Conservation (phyloP, 2,329 filamentous ascomycete genomes). For the Epichloe baconii region DNA sequence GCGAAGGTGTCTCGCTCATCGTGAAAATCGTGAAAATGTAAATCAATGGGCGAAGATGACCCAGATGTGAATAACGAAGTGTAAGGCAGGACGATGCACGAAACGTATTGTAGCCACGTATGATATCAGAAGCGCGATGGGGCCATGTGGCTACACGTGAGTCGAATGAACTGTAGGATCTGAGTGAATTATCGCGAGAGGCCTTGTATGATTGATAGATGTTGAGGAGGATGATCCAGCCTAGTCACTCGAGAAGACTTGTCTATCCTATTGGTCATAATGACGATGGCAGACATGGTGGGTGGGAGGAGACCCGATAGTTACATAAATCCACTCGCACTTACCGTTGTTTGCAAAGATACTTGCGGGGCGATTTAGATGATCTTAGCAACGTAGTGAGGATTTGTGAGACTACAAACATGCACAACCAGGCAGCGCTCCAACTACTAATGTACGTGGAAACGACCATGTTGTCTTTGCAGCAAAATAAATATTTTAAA, state of each 20-base stretch:
- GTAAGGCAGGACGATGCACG: background rate
- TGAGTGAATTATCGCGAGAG: background rate
- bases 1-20: slow-evolving; percentile 5
- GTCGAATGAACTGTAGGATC: background rate
- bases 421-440: background rate
- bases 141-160: background rate
- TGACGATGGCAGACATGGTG: background rate
- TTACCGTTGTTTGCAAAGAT: background rate
- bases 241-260: background rate
- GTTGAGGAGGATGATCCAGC: background rate
- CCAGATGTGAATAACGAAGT: background rate
- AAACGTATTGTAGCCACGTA: background rate
- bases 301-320: background rate
- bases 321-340: slow-evolving; percentile 1
- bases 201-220: background rate
- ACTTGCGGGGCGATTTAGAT: background rate
- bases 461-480: background rate
- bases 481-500: background rate
- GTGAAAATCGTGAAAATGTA: background rate
- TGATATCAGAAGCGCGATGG: background rate
- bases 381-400: background rate
- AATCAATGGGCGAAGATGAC: background rate
- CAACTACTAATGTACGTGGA: background rate
- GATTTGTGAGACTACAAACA: background rate
- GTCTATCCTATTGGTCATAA: background rate